Percentiles rank a stretch among this genome's conserved stretches.
Conservation (phyloP, 169 alveolate species). For the Plasmodium vivax region DNA sequence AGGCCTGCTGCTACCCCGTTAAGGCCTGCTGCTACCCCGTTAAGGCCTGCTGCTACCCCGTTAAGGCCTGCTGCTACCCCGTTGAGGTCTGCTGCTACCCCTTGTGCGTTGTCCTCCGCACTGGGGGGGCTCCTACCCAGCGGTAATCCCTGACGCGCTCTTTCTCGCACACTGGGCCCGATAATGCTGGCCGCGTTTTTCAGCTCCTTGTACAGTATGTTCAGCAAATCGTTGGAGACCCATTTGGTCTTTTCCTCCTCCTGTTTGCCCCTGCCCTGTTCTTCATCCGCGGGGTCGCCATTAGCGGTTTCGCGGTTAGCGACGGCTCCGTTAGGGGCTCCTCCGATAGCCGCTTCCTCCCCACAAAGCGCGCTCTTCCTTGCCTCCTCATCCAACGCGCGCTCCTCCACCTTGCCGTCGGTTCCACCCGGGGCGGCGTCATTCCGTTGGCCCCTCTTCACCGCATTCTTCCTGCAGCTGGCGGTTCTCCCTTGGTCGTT, state of each 20-base stretch:
- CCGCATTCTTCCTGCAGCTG: background rate
- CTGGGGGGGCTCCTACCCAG: background rate
- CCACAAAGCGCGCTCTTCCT: background rate
- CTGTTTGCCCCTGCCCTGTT: background rate
- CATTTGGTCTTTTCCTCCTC: background rate
- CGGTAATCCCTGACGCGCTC: background rate
- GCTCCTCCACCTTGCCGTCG: background rate
- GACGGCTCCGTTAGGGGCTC: too few relatives aligned
- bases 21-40: background rate
- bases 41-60: background rate
- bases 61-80: background rate
- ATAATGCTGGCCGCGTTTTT: background rate
- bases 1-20: background rate
- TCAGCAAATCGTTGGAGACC: constrained; percentile 1
- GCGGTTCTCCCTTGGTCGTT: background rate
- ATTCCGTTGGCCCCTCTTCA: background rate
- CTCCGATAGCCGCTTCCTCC: too few relatives aligned
- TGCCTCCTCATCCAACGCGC: background rate
- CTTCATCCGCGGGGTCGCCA: background rate
- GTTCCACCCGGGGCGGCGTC: background rate
- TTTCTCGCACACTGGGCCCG: background rate
- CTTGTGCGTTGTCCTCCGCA: background rate
- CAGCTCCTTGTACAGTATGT: constrained; percentile 3
- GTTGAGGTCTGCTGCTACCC: background rate
- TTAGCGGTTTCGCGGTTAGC: background rate